phyloP scores from a whole-genome alignment of 2,329 filamentous ascomycete genomes.

The Pezicula rhizophila region DNA sequence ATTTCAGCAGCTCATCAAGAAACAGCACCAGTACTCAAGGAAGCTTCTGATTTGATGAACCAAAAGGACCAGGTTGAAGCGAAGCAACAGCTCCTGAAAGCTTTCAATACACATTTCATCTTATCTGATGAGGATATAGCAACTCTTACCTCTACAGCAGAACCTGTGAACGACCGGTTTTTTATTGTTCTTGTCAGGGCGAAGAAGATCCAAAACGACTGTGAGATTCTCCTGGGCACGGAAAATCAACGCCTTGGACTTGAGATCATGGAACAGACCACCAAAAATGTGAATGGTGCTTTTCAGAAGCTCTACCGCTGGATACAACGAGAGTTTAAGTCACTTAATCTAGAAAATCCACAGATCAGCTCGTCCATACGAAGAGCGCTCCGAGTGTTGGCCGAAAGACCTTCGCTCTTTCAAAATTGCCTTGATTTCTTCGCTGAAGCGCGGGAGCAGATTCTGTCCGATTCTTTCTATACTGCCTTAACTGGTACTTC shows the following conservation, averaged over 20 bases:
- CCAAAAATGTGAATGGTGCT: conserved; percentile 77
- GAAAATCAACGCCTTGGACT: conserved; percentile 84
- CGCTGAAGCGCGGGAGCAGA: conserved; percentile 79
- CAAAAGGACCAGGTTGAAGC: conserved; percentile 70
- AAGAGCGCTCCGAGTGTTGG: conserved; percentile 76
- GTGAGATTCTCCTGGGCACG: conserved; percentile 80
- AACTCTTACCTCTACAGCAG: conserved; percentile 68
- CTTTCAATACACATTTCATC: conserved; percentile 78
- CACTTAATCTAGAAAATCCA: conserved; percentile 86
- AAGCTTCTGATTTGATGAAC: conserved; percentile 66
- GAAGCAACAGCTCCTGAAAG: conserved; percentile 71
- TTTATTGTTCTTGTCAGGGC: conserved; percentile 72
- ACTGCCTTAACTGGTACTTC: conserved; percentile 73
- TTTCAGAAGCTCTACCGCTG: conserved; percentile 96
- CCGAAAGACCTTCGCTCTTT: conserved; percentile 84
- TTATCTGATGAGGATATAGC: conserved; percentile 75
- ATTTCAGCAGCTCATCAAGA: conserved; percentile 70
- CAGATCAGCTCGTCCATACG: conserved; percentile 84
- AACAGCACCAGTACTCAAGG: conserved; percentile 67
- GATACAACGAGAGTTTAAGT: conserved; percentile 91
- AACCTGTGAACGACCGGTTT: conserved; percentile 80
- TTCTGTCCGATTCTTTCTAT: conserved; percentile 84
- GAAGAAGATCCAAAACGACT: conserved; percentile 83
- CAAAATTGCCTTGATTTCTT: conserved; percentile 92
- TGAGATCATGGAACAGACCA: conserved; percentile 87